phyloP scores from a whole-genome alignment of 805 yeast genomes.

The Zygotorulaspora danielsina region DNA sequence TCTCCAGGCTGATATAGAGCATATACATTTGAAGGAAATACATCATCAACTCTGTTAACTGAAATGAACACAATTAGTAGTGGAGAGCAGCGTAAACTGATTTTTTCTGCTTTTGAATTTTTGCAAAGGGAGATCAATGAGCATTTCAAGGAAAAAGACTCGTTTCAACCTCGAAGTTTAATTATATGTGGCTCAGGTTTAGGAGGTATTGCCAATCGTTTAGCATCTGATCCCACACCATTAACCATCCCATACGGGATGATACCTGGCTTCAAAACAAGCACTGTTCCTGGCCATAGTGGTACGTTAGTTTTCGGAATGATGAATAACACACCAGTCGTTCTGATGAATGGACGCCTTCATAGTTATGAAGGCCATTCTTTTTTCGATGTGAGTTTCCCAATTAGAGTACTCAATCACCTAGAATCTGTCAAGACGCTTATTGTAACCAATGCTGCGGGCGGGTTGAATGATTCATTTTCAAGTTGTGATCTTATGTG shows the following conservation, averaged over 20 bases:
- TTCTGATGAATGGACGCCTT: conserved; percentile 90
- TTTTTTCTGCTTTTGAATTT: conserved; percentile 17
- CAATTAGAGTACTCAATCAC: conserved; percentile 67
- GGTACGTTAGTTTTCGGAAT: conserved; percentile 78
- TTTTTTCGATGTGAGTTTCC: conserved; percentile 78
- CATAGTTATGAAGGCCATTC: conserved; percentile 91
- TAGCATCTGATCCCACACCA: conserved; percentile 35
- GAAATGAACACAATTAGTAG: conserved; percentile 14
- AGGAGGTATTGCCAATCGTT: conserved; percentile 70
- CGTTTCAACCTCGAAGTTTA: conserved; percentile 52
- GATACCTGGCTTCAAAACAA: conserved; percentile 74
- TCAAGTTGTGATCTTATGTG: conserved; percentile 90
- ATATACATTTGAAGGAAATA: too few relatives aligned
- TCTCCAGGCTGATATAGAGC: too few relatives aligned
- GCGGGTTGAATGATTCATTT: conserved; percentile 67
- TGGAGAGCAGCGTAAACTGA: conserved; percentile 19
- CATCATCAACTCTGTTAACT: too few relatives aligned
- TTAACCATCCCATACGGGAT: conserved; percentile 55
- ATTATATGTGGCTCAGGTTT: conserved; percentile 94
- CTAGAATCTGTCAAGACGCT: conserved; percentile 55
- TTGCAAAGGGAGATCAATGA: conserved; percentile 13
- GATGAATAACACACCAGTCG: conserved; percentile 70
- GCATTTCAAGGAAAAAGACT: conserved; percentile 13
- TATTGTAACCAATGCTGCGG: conserved; percentile 94
- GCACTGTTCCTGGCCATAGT: conserved; percentile 89